Evolutionary conservation across 73 alveolate genomes (phyloP).

Genomic region (Symbiodinium natans): DNA sequence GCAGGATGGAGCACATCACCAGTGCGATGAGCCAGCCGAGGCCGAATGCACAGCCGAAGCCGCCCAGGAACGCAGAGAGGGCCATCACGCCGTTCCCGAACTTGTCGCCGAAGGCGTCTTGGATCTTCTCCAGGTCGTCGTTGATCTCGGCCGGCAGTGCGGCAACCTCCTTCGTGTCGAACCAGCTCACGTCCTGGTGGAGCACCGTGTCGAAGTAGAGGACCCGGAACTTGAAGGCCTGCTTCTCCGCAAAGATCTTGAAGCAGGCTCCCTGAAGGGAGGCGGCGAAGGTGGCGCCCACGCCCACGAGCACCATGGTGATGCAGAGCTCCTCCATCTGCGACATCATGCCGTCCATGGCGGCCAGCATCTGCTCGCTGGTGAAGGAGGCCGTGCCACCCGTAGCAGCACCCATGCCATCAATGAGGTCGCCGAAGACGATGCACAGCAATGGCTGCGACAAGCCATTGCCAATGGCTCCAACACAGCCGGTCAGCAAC

Average conservation of each 20-base stretch:
- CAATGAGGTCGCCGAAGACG: constrained; percentile 55
- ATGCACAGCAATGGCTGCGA: constrained; percentile 51
- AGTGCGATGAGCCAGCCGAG: constrained; percentile 4
- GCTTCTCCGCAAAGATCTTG: constrained; percentile 17
- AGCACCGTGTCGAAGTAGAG: constrained; percentile 59
- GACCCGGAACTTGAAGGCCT: constrained; percentile 59
- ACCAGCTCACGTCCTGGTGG: constrained; percentile 73
- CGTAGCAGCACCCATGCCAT: constrained; percentile 35
- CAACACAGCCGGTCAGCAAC: not conserved
- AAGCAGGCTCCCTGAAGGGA: not conserved
- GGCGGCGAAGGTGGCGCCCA: not conserved
- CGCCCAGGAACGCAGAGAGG: constrained; percentile 47
- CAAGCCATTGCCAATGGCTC: constrained; percentile 63
- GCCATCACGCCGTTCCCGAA: constrained; percentile 70
- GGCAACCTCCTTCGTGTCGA: constrained; percentile 49
- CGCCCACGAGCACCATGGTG: not conserved
- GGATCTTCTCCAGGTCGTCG: constrained; percentile 71
- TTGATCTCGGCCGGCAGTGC: constrained; percentile 78
- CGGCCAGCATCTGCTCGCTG: constrained; percentile 12
- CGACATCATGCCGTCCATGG: constrained; percentile 42
- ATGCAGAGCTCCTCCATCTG: not conserved
- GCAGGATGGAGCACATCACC: constrained; percentile 16
- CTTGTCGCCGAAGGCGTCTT: constrained; percentile 70
- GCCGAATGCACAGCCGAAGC: constrained; percentile 71
- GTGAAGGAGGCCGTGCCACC: not conserved